A percentile compares a stretch with the other conserved stretches of the same genome.
Evolutionary conservation across 2,329 filamentous ascomycete species (phyloP).

Genomic region (Onygena corvina): DNA sequence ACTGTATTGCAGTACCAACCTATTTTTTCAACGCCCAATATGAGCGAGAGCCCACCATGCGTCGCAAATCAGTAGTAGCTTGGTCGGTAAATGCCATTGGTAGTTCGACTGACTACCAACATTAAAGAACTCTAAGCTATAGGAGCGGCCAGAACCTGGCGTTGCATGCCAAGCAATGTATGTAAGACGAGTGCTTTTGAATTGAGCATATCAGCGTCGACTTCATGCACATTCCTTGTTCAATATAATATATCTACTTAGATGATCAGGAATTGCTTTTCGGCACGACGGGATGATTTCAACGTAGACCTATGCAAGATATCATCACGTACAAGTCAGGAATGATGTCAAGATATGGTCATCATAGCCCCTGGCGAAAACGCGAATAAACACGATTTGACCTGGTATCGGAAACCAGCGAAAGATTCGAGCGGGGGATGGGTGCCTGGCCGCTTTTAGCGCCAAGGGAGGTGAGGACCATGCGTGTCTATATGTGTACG

Average conservation of each 20-base stretch:
- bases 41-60: no score
- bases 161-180: slow-evolving; percentile 7
- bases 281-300: neutral
- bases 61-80: neutral
- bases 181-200: slow-evolving; percentile 1
- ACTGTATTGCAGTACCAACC: no score
- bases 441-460: no score
- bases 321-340: no score
- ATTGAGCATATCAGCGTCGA: neutral
- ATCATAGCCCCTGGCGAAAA: no score
- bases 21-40: no score
- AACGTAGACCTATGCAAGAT: neutral
- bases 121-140: neutral
- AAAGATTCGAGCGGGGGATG: no score
- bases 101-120: neutral
- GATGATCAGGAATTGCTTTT: slow-evolving; percentile 6
- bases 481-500: neutral
- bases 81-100: neutral
- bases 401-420: no score
- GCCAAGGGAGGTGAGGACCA: neutral
- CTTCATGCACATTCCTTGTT: neutral
- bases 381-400: no score
- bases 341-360: no score
- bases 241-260: slow-evolving; percentile 1
- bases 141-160: neutral